Evolutionary conservation across 2,329 filamentous ascomycete species (phyloP).

Genomic region (Pestalotiopsis sp.): DNA sequence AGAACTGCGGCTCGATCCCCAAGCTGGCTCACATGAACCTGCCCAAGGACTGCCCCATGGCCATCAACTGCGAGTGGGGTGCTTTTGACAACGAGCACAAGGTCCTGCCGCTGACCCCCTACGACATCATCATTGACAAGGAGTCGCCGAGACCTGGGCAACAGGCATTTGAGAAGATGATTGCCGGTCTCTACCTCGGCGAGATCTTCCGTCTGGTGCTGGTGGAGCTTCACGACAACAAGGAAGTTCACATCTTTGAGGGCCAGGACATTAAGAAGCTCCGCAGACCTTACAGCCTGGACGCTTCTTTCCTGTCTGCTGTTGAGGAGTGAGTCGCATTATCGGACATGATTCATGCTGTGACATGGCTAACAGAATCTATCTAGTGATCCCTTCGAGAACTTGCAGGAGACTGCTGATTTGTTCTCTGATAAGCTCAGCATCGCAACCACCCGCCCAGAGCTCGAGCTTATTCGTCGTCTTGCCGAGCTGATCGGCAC

Average conservation of each 20-base stretch:
- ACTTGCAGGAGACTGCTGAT: constrained; percentile 85
- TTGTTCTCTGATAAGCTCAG: constrained; percentile 77
- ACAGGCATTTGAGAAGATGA: constrained; percentile 98
- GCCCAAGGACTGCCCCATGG: constrained; percentile 81
- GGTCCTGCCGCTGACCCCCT: constrained; percentile 82
- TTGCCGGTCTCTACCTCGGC: constrained; percentile 90
- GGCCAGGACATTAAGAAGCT: constrained; percentile 80
- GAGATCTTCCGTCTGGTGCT: constrained; percentile 92
- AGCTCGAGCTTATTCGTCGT: constrained; percentile 87
- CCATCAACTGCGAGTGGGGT: constrained; percentile 97
- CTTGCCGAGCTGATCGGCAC: constrained; percentile 94
- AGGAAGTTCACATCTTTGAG: constrained; percentile 76
- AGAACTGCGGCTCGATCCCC: constrained; percentile 85
- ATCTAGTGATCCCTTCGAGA: constrained; percentile 86
- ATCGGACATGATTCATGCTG: neutral
- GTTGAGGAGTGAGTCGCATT: constrained; percentile 75
- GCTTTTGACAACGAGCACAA: constrained; percentile 94
- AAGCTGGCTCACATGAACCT: constrained; percentile 93
- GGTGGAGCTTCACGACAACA: constrained; percentile 82
- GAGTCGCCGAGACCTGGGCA: constrained; percentile 91
- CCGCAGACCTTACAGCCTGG: constrained; percentile 84
- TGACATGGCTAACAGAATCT: constrained; percentile 23
- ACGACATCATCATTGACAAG: constrained; percentile 86
- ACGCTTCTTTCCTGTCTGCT: constrained; percentile 89
- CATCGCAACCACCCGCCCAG: constrained; percentile 71